Percentiles rank a stretch among this genome's conserved stretches.
Conservation (phyloP, 2,329 filamentous ascomycete genomes). For the Magnaporthiopsis poae region DNA sequence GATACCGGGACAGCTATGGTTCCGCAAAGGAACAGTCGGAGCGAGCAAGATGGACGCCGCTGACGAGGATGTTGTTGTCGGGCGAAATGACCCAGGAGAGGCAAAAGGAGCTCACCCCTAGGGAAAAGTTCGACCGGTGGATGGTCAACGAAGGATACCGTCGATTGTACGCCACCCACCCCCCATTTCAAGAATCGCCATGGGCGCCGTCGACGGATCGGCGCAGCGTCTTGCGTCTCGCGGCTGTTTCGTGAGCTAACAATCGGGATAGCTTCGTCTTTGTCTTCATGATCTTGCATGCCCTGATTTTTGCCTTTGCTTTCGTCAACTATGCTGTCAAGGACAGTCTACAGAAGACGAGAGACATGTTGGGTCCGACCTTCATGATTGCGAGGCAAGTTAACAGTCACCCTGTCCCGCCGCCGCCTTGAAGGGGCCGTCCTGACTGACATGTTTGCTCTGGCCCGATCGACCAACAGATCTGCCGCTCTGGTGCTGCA, state of each 20-base stretch:
- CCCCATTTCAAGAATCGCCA: neutral
- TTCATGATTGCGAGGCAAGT: slow-evolving; percentile 55
- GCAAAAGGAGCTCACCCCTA: slow-evolving; percentile 55
- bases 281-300: slow-evolving; percentile 62
- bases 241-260: slow-evolving; percentile 13
- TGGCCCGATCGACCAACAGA: slow-evolving; percentile 23
- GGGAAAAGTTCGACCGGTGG: slow-evolving; percentile 72
- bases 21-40: slow-evolving; percentile 44
- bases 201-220: neutral
- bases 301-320: slow-evolving; percentile 68
- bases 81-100: slow-evolving; percentile 70
- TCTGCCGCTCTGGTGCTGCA: slow-evolving; percentile 68
- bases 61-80: slow-evolving; percentile 73
- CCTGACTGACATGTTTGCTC: neutral
- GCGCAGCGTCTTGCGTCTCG: neutral
- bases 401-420: neutral
- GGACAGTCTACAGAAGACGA: slow-evolving; percentile 57
- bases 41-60: slow-evolving; percentile 70
- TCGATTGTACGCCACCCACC: slow-evolving; percentile 51
- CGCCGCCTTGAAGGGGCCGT: too few relatives aligned
- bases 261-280: slow-evolving; percentile 55
- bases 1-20: slow-evolving; percentile 20
- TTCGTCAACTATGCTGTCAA: slow-evolving; percentile 73
- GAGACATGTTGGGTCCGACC: slow-evolving; percentile 62
- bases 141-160: slow-evolving; percentile 84